These are phyloP conservation scores for Neurospora terricola DNA, from an alignment of 495 filamentous ascomycete genomes.

Conservation along the genomic window DNA sequence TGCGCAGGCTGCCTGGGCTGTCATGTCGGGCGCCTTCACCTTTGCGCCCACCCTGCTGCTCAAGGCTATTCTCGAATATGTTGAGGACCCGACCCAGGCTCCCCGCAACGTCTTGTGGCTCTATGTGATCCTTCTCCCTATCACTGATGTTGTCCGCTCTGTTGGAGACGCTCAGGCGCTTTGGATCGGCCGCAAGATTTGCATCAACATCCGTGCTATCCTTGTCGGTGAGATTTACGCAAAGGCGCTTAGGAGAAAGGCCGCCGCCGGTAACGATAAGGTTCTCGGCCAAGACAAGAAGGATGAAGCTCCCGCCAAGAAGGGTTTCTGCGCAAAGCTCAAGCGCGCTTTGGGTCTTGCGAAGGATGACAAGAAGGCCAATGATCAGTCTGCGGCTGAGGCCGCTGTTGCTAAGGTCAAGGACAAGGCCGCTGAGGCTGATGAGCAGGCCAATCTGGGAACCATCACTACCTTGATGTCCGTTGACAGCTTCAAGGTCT, in stretches of 20 bases:
- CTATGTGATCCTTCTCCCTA: slow-evolving; percentile 81
- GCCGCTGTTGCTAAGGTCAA: slow-evolving; percentile 24
- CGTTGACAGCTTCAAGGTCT: slow-evolving; percentile 97
- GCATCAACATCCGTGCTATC: slow-evolving; percentile 84
- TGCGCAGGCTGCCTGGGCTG: slow-evolving; percentile 70
- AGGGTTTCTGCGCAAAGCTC: slow-evolving; percentile 36
- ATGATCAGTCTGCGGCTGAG: slow-evolving; percentile 8
- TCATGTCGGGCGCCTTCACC: slow-evolving; percentile 66
- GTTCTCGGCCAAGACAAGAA: slow-evolving; percentile 45
- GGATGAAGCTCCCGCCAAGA: slow-evolving; percentile 28
- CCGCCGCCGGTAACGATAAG: slow-evolving; percentile 63
- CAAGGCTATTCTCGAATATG: slow-evolving; percentile 83
- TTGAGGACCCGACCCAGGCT: slow-evolving; percentile 69
- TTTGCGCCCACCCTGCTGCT: slow-evolving; percentile 89
- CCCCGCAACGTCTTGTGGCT: slow-evolving; percentile 92
- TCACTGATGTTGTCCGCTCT: slow-evolving; percentile 67
- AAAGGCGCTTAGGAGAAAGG: slow-evolving; percentile 89
- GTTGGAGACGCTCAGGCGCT: slow-evolving; percentile 79
- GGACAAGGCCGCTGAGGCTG: slow-evolving; percentile 32
- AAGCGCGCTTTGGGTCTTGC: slow-evolving; percentile 50
- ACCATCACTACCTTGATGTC: slow-evolving; percentile 99
- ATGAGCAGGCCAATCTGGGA: slow-evolving; percentile 79
- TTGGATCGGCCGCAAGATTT: slow-evolving; percentile 87
- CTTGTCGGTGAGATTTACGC: slow-evolving; percentile 97
- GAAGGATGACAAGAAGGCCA: slow-evolving; percentile 36